Base-by-base conservation (phyloP, 2,329 filamentous ascomycete genomes). In the Cladosporium sp. region DNA sequence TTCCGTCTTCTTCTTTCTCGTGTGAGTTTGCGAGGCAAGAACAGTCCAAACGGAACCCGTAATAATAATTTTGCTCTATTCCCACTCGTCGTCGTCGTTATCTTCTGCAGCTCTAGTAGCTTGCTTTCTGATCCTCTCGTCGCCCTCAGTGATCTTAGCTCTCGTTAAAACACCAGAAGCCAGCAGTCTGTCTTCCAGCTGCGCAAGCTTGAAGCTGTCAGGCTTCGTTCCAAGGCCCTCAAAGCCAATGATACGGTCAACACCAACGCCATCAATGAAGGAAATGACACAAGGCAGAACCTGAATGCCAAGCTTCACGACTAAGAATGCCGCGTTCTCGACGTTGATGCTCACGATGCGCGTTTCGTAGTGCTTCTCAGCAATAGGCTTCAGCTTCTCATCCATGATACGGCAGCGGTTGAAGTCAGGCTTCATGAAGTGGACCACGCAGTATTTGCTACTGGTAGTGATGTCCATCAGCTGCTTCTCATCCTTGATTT, bases 391-490 rank as follows among this genome's bases (percentile, higher is more conserved):
- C 11, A 87, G 75, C 69, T 84, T 82, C 51, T 74, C 75, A 67
- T 87, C 84, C 84, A 87, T 87, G 57, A 84, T 79, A 11, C 75
- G 73, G 71, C 84, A 87, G 57, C 84, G 80, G 19, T 80, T 77
- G 70, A 87, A 87, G 66, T 87, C 84, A 2, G 83, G 78, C 67
- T 87, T 85, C 69, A 81, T 84, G 70, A 87, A 87, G 68, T 87
- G 84, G 22, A 87, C 80, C 1, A 87, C 76, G 65, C 81, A 85
- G 25, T 80, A 73, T 60, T 82, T 78, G 12, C 79, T 80, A 50
- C 78, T 76, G 7, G 84, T 87, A 8, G 84, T 86, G 63, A 85
- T 82, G 63, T 83, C 79, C 69, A 87, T 79, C 42, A 86, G 71
- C 12, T 76, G 70, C 68, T 85, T 83, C 68, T 87, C 84, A 61